Percentiles rank a stretch among this genome's conserved stretches.
phyloP scores from a whole-genome alignment of 2,329 filamentous ascomycete species.

The Fusarium tuaranense region DNA sequence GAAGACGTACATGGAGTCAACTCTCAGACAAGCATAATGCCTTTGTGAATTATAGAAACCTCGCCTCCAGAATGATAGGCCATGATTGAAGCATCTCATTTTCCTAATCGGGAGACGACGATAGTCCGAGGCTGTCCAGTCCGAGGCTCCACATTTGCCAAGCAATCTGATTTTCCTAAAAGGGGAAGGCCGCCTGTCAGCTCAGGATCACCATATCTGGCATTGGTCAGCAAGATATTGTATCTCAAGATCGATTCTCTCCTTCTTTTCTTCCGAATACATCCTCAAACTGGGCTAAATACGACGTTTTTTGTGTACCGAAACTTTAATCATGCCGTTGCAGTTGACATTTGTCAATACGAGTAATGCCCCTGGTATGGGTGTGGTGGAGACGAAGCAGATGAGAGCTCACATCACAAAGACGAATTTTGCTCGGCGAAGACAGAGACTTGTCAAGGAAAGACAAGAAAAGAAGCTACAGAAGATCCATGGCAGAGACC shows the following conservation, averaged over 20 bases:
- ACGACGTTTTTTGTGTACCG: too few relatives aligned
- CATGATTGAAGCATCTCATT: conserved; percentile 11
- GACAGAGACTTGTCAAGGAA: conserved; percentile 18
- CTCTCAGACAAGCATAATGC: neutral
- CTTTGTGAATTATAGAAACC: neutral
- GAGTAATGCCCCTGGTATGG: conserved; percentile 19
- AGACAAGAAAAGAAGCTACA: neutral
- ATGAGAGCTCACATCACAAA: conserved; percentile 38
- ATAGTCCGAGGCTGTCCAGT: neutral
- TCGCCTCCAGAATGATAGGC: neutral
- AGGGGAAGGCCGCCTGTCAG: neutral
- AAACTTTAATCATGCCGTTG: conserved; percentile 1
- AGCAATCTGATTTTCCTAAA: conserved; percentile 35
- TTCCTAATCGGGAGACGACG: conserved; percentile 15
- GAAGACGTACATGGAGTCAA: neutral
- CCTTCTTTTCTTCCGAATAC: neutral
- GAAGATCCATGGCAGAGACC: neutral
- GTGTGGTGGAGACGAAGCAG: conserved; percentile 14
- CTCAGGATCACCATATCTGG: neutral
- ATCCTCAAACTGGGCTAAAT: neutral
- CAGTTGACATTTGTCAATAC: conserved; percentile 37
- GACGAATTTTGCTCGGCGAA: conserved; percentile 32
- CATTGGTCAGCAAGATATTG: neutral
- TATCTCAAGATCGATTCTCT: neutral
- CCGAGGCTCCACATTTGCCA: neutral